phyloP scores from a whole-genome alignment of 1,284 basidiomycete genomes.

The Tylopilus microsporus region DNA sequence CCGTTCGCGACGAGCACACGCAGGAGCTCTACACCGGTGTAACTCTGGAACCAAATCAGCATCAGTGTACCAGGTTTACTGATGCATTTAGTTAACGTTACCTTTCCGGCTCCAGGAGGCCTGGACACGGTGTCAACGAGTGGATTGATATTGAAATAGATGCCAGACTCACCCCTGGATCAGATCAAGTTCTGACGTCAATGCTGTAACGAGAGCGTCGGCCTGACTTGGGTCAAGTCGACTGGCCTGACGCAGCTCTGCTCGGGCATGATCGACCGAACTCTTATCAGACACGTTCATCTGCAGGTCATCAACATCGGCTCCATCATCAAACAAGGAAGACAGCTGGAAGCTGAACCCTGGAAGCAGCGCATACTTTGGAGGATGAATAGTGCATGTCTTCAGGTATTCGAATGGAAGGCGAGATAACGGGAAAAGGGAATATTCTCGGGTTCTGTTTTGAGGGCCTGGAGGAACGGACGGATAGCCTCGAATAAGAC shows the following conservation, averaged over 20 bases:
- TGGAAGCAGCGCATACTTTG: too few relatives aligned
- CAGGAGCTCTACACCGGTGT: slow-evolving; percentile 61
- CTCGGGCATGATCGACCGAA: slow-evolving; percentile 36
- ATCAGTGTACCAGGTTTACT: not conserved
- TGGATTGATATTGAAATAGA: not conserved
- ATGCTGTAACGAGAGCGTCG: slow-evolving; percentile 57
- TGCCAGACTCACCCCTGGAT: slow-evolving; percentile 59
- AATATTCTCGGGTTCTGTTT: slow-evolving; percentile 45
- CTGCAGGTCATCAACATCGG: too few relatives aligned
- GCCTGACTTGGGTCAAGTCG: slow-evolving; percentile 62
- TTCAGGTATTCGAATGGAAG: too few relatives aligned
- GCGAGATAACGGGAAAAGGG: slow-evolving; percentile 47
- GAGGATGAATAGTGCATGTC: too few relatives aligned
- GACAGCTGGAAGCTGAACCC: too few relatives aligned
- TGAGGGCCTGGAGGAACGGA: slow-evolving; percentile 57
- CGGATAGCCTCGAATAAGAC: slow-evolving; percentile 59
- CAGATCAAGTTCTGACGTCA: slow-evolving; percentile 56
- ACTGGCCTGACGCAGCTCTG: slow-evolving; percentile 41
- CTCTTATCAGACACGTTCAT: too few relatives aligned
- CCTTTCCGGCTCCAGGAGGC: slow-evolving; percentile 75
- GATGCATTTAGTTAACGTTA: slow-evolving; percentile 19
- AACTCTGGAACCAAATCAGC: slow-evolving; percentile 41
- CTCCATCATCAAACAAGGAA: too few relatives aligned
- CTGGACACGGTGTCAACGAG: slow-evolving; percentile 31
- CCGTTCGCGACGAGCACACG: slow-evolving; percentile 54